Base-by-base conservation (phyloP, 768 basidiomycete species). In the Termitomyces sp. region DNA sequence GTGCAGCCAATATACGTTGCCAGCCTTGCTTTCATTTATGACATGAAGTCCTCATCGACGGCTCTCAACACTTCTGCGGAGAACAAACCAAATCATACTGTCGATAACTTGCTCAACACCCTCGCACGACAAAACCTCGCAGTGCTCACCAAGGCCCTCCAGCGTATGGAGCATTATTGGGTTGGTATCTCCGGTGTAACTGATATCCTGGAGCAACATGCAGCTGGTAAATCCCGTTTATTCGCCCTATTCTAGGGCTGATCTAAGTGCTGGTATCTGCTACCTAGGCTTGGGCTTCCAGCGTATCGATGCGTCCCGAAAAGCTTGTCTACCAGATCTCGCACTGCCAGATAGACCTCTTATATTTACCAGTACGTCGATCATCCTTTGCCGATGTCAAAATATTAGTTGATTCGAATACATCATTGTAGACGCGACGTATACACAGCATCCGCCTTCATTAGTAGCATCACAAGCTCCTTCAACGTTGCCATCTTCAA, bases 91-190 rank as follows among this genome's bases (percentile, higher is more conserved):
- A 59, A 39, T 12, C 62, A 63, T 12, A 60, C 52, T 8, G 52
- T 60, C n/a, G 62, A 63, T 20, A 57, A 55, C 53, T 41, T 60
- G 4, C 62, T 60, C 42, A 60, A 39, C 27, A 58, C 59, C 22
- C 59, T 63, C 9, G 56, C 61, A 24, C 51, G 63, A 31, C 61
- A 64, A 34, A 65, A 63, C 36, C 55, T 63, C 24, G 52, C 61
- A 24, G 58, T 57, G n/a, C 56, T 62, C 30, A 48, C 59, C 7
- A 63, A 61, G 36, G 62, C 62, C 12, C 46, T 63, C 36, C 59
- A 63, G 12, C 59, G 56, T 31, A 60, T 61, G 62, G 59, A 63
- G n/a, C 57, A 63, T 22, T 63, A 63, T n/a, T 63, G 62, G 62
- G 57, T 49, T 24, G 59, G 62, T 5, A 60, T 63, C 48, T 63